Percentiles rank a stretch among this genome's conserved stretches.
phyloP scores from a whole-genome alignment of 768 basidiomycete genomes.

The Boletales sp. region DNA sequence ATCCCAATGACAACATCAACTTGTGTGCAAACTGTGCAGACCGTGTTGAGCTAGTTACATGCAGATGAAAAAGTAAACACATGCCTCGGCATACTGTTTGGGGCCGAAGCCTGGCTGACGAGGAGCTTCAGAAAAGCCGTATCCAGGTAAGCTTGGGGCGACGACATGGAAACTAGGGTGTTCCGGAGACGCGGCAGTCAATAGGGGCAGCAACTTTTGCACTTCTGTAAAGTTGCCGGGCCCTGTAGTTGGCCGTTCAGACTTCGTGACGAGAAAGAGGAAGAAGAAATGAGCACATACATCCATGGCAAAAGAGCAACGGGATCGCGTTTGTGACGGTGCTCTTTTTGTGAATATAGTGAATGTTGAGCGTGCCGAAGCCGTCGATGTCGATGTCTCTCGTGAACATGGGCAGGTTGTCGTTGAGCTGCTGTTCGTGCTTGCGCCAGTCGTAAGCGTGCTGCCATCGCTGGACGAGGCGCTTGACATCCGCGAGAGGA shows the following conservation, averaged over 20 bases:
- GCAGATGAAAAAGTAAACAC: slow-evolving; percentile 9
- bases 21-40: slow-evolving; percentile 41
- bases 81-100: slow-evolving; percentile 51
- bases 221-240: slow-evolving; percentile 59
- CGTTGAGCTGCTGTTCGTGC: slow-evolving; percentile 49
- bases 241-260: slow-evolving; percentile 37
- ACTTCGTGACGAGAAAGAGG: not conserved
- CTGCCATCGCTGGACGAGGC: slow-evolving; percentile 49
- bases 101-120: slow-evolving; percentile 48
- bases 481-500: slow-evolving; percentile 46
- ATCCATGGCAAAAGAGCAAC: slow-evolving; percentile 60
- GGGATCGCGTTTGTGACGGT: slow-evolving; percentile 45
- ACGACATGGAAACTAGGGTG: slow-evolving; percentile 65
- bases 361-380: slow-evolving; percentile 48
- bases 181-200: slow-evolving; percentile 37
- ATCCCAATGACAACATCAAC: slow-evolving; percentile 47
- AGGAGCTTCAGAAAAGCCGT: slow-evolving; percentile 57
- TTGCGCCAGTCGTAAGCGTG: slow-evolving; percentile 54
- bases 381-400: slow-evolving; percentile 46
- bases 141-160: slow-evolving; percentile 55
- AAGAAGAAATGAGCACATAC: slow-evolving; percentile 27
- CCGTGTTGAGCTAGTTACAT: not conserved
- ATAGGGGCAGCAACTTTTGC: slow-evolving; percentile 51
- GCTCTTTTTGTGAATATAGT: slow-evolving; percentile 58
- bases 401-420: slow-evolving; percentile 53